Base-by-base conservation (phyloP, 176 grass and related monocot genomes). In the Lolium perenne region DNA sequence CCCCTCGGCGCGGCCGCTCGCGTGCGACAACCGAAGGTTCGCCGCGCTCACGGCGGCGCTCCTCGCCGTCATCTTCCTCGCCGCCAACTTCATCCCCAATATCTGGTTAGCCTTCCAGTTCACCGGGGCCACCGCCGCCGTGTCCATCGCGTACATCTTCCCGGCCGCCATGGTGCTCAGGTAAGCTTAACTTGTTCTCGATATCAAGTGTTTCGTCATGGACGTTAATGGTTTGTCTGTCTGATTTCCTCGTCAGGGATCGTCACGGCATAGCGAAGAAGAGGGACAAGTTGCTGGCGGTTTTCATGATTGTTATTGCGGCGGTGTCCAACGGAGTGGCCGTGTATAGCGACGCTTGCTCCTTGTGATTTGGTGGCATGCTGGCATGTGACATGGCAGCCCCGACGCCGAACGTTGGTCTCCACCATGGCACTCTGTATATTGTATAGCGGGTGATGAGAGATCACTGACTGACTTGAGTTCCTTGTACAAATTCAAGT, bases 81-180 rank as follows among this genome's bases (percentile, higher is more conserved):
- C 88, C 2, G 91, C 93, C 1, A 98, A 94, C 76, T 98, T 95
- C 62, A 83, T 94, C 63, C 93, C 96, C 0, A 98, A 92, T 38
- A 98, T 98, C 53, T 95, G 96, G 96, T 86, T 94, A 65, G 96
- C 92, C n/a, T 98, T 98, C 84, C 96, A 95, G 79, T 94, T 98
- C 82, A 98, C 96, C 1, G 96, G 96, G 26, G 91, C 93, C 4
- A 94, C 96, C 13, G 91, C 93, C 18, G 94, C 96, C 5, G 93
- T 95, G 80, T 92, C 90, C 72, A 91, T 98, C 71, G 93, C 87
- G 64, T 98, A 94, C 82, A 92, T 95, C 58, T 95, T 98, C 29
- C 93, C 96, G 2, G 96, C 91, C 1, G 90, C 86, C 4, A 94
- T 98, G 74, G 84, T 84, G 58, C 90, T 98, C 21, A 98, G 90